A percentile compares a stretch with the other conserved stretches of the same genome.
These are phyloP conservation scores for Dothistroma pini DNA, from an alignment of 2,329 filamentous ascomycete genomes.

Conservation along the genomic window DNA sequence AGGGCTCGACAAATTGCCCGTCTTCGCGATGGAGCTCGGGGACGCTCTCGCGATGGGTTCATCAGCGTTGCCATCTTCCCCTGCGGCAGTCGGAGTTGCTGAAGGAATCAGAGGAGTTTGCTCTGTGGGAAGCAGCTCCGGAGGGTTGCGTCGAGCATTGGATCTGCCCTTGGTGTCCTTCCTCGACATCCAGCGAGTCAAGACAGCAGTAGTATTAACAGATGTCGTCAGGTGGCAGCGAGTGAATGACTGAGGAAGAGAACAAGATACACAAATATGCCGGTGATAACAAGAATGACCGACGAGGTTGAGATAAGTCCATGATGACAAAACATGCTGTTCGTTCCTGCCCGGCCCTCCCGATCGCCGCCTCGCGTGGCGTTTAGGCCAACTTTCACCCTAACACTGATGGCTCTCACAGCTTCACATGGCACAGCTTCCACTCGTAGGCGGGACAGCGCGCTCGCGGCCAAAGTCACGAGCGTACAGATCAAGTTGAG, in stretches of 20 bases:
- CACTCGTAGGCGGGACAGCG: too few species aligned
- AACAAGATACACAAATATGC: background rate
- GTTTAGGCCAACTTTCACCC: too few species aligned
- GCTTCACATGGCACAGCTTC: too few species aligned
- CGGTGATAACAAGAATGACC: background rate
- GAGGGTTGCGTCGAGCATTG: background rate
- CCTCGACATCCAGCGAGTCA: background rate
- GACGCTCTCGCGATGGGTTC: background rate
- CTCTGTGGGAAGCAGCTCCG: background rate
- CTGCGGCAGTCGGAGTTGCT: background rate
- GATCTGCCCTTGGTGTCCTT: background rate
- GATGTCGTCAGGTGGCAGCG: background rate
- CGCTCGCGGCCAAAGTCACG: too few species aligned
- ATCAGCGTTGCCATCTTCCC: background rate
- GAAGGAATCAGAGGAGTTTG: conserved; percentile 5
- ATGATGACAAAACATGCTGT: too few species aligned
- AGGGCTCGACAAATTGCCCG: background rate
- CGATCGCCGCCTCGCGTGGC: too few species aligned
- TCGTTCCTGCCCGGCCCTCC: too few species aligned
- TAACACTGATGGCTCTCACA: too few species aligned
- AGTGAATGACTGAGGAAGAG: background rate
- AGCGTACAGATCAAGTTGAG: too few species aligned
- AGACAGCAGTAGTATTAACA: background rate
- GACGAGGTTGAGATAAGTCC: background rate
- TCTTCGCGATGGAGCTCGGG: background rate